Conservation (phyloP, 768 basidiomycete species). For the Sistotremastrum suecicum region DNA sequence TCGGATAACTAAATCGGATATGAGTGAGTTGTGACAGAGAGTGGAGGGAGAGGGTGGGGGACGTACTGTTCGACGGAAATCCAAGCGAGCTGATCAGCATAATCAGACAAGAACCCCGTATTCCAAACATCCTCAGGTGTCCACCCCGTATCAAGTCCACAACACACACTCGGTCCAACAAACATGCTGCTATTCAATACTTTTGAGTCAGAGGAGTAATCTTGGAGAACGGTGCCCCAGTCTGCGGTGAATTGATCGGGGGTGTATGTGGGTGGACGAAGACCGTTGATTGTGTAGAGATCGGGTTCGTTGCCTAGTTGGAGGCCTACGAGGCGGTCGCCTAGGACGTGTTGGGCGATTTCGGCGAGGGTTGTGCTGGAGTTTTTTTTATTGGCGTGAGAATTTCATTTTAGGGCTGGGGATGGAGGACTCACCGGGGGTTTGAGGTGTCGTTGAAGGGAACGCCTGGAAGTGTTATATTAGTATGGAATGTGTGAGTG, state of each 20-base stretch:
- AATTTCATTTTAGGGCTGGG: too few relatives aligned
- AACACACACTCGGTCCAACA: constrained; percentile 41
- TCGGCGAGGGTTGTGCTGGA: constrained; percentile 18
- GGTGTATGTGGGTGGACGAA: constrained; percentile 15
- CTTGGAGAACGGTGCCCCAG: constrained; percentile 32
- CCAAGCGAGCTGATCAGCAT: constrained; percentile 19
- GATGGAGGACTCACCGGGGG: constrained; percentile 17
- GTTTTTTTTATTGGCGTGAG: too few relatives aligned
- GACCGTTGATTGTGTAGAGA: constrained; percentile 39
- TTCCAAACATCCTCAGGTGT: constrained; percentile 18
- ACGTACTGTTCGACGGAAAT: constrained; percentile 27
- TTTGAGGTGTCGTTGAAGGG: constrained; percentile 54
- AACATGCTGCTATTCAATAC: constrained; percentile 32
- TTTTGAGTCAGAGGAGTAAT: constrained; percentile 24
- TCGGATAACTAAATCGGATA: too few relatives aligned
- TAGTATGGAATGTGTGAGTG: too few relatives aligned
- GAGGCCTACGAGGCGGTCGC: constrained; percentile 28
- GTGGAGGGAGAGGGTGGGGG: constrained; percentile 8
- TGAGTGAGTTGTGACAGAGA: constrained; percentile 8
- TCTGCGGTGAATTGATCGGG: constrained; percentile 11
- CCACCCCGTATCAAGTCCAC: constrained; percentile 8
- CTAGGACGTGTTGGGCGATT: constrained; percentile 28
- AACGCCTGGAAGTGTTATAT: constrained; percentile 17
- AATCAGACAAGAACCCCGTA: constrained; percentile 15
- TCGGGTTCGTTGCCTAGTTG: constrained; percentile 58